Evolutionary conservation across 257 asterid genomes (phyloP).

Genomic region (Nyctanthes arbortristis): DNA sequence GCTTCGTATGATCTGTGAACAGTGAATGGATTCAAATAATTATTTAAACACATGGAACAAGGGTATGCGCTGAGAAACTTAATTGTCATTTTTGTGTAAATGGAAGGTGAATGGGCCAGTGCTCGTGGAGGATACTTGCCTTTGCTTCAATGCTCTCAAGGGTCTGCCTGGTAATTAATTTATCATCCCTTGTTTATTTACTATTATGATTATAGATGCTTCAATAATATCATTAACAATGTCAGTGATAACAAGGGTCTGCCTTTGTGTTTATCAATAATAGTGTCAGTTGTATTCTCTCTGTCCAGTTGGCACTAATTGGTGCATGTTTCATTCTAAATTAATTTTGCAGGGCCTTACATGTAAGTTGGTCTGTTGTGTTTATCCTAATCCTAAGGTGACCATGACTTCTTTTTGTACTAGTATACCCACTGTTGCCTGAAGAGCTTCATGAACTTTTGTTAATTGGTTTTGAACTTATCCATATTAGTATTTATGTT

Average conservation of each 20-base stretch:
- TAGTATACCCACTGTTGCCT: not conserved
- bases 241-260: not conserved
- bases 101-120: constrained; percentile 92
- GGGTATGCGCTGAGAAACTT: constrained; percentile 16
- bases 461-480: not conserved
- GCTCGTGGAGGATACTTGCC: constrained; percentile 98
- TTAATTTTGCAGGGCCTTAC: constrained; percentile 81
- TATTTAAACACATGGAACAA: not conserved
- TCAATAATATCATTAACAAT: not conserved
- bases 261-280: not conserved
- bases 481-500: not conserved
- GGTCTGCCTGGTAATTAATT: constrained; percentile 85
- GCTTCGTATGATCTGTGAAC: not conserved
- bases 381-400: constrained; percentile 33
- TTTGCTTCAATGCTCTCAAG: constrained; percentile 90
- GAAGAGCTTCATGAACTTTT: constrained; percentile 2
- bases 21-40: not conserved
- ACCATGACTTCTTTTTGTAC: too few relatives aligned
- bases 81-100: constrained; percentile 18
- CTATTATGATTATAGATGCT: not conserved
- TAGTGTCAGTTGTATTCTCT: not conserved
- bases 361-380: constrained; percentile 62
- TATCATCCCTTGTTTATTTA: not conserved
- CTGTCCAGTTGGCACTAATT: constrained; percentile 22
- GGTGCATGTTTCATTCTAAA: not conserved